Evolutionary conservation across 2,329 filamentous ascomycete genomes (phyloP).

Genomic region (Diplodia sapinea): DNA sequence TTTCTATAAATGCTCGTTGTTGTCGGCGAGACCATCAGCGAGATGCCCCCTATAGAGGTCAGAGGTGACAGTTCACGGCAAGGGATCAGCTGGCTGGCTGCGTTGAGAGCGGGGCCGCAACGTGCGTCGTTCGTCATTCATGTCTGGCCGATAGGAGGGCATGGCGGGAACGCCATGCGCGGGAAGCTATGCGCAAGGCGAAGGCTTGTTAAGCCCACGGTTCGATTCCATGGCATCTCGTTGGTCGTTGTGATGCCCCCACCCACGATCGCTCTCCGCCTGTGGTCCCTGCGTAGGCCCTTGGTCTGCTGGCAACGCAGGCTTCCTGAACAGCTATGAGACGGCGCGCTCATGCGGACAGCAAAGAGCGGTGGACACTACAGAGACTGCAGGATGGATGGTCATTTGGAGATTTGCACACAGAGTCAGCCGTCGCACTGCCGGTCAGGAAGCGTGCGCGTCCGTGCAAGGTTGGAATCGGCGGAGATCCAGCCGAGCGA

Average conservation of each 20-base stretch:
- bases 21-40: slow-evolving; percentile 15
- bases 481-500: slow-evolving; percentile 27
- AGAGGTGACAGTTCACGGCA: background rate
- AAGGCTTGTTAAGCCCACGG: slow-evolving; percentile 18
- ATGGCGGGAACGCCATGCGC: slow-evolving; percentile 6
- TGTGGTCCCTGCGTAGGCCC: slow-evolving; percentile 7
- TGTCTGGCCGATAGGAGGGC: slow-evolving; percentile 12
- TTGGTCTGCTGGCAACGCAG: background rate
- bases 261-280: slow-evolving; percentile 14
- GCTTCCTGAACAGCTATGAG: background rate
- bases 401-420: background rate
- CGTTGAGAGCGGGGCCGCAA: slow-evolving; percentile 3
- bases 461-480: no score
- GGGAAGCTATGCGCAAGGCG: background rate
- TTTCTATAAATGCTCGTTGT: background rate
- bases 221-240: background rate
- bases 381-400: background rate
- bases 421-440: background rate
- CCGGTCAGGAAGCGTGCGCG: background rate
- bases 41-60: slow-evolving; percentile 17
- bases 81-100: slow-evolving; percentile 26
- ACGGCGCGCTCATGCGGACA: background rate
- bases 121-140: slow-evolving; percentile 15
- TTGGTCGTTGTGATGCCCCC: slow-evolving; percentile 17
- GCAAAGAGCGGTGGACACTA: background rate